phyloP scores from a whole-genome alignment of 176 grass and related monocot species.

The Aechmea fasciata region DNA sequence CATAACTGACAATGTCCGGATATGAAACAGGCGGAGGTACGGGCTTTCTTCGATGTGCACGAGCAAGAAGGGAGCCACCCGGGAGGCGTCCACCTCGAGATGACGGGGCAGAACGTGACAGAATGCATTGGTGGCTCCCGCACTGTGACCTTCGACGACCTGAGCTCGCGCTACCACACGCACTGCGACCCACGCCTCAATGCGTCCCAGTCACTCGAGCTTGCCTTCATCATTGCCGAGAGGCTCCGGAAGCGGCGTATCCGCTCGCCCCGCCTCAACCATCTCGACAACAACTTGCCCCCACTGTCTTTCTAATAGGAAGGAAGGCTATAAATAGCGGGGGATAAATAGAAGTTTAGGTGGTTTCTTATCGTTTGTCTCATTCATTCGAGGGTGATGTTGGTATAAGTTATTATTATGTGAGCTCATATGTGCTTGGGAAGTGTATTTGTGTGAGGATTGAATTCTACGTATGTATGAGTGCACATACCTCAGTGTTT shows the following conservation, averaged over 20 bases:
- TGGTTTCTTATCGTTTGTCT: constrained; percentile 27
- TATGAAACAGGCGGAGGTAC: constrained; percentile 64
- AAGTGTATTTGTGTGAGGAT: not conserved
- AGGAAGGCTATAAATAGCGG: not conserved
- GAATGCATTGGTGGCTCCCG: constrained; percentile 93
- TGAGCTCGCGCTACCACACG: constrained; percentile 78
- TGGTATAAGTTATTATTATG: constrained; percentile 22
- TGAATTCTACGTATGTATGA: constrained; percentile 26
- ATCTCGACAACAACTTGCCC: constrained; percentile 35
- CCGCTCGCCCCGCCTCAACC: constrained; percentile 32
- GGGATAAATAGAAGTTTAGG: constrained; percentile 28
- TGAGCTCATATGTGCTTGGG: constrained; percentile 29
- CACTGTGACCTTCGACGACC: constrained; percentile 83
- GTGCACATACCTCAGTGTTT: constrained; percentile 16
- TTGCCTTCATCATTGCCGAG: constrained; percentile 84
- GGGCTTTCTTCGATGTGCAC: constrained; percentile 85
- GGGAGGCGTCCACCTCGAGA: constrained; percentile 88
- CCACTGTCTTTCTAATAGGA: constrained; percentile 55
- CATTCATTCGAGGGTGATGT: constrained; percentile 36
- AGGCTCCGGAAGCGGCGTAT: constrained; percentile 83
- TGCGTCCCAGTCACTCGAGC: constrained; percentile 75
- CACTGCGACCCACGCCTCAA: constrained; percentile 94
- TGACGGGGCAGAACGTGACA: constrained; percentile 89
- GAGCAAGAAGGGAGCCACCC: constrained; percentile 93
- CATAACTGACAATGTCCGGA: not conserved